A percentile compares a stretch with the other conserved stretches of the same genome.
phyloP scores from a whole-genome alignment of 345 rosid genomes.

The Eucalyptus erythrocorys region DNA sequence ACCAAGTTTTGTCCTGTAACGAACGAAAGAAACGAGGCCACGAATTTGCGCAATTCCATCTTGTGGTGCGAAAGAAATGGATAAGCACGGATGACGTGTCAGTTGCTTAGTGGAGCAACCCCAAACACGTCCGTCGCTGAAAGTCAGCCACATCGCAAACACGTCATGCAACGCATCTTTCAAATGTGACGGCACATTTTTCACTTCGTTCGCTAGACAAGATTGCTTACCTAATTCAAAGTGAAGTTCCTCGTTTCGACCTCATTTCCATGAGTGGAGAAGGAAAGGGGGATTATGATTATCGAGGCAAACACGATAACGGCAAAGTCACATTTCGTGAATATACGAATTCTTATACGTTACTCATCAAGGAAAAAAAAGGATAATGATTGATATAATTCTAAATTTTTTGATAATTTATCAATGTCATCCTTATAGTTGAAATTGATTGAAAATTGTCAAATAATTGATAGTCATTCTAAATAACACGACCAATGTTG shows the following conservation, averaged over 20 bases:
- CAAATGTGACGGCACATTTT: background rate
- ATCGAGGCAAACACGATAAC: background rate
- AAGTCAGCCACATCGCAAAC: background rate
- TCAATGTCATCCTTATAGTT: fast-evolving
- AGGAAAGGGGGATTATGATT: background rate
- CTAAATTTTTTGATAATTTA: background rate
- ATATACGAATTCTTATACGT: background rate
- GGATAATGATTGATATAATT: fast-evolving
- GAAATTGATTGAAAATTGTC: background rate
- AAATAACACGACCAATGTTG: fast-evolving
- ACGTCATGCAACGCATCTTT: background rate
- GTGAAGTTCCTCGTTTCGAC: background rate
- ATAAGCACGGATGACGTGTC: background rate
- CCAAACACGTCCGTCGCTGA: background rate
- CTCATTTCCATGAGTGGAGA: background rate
- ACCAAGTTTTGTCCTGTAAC: background rate
- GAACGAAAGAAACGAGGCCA: background rate
- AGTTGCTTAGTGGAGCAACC: background rate
- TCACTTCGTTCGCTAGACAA: background rate
- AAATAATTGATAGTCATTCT: background rate
- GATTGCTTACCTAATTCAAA: background rate
- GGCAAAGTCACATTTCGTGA: background rate
- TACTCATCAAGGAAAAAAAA: fast-evolving
- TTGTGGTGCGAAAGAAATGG: background rate
- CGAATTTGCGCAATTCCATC: background rate